Evolutionary conservation across 164 flowering plant species (phyloP).

Genomic region (Magnolia officinalis): DNA sequence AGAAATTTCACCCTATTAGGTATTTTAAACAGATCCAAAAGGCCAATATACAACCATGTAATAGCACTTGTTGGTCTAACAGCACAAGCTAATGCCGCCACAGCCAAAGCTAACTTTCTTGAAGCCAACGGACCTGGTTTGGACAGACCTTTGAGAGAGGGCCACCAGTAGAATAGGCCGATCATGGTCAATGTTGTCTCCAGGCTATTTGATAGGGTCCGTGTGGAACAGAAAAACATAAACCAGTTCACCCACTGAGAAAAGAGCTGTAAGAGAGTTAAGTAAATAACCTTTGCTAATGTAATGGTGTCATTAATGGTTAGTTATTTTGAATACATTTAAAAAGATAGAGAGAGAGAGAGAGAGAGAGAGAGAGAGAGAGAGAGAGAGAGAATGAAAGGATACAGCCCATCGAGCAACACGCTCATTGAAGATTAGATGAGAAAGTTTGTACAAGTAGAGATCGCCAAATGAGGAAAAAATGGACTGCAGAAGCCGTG

Average conservation of each 20-base stretch:
- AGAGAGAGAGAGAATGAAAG: slow-evolving; percentile 26
- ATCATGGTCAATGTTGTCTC: slow-evolving; percentile 82
- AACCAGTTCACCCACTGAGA: slow-evolving; percentile 86
- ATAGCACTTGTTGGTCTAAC: slow-evolving; percentile 94
- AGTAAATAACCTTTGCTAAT: slow-evolving; percentile 12
- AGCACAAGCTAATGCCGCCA: slow-evolving; percentile 88
- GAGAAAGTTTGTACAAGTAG: slow-evolving; percentile 67
- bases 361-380: too few relatives aligned
- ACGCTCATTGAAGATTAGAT: slow-evolving; percentile 46
- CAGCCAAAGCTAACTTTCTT: slow-evolving; percentile 65
- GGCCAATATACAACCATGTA: slow-evolving; percentile 82
- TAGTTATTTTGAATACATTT: not conserved
- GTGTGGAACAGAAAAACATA: slow-evolving; percentile 76
- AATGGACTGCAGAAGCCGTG: slow-evolving; percentile 78
- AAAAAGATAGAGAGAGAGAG: not conserved
- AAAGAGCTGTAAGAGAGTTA: slow-evolving; percentile 54
- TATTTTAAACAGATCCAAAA: slow-evolving; percentile 54
- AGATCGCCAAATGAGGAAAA: slow-evolving; percentile 86
- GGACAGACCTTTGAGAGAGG: slow-evolving; percentile 51
- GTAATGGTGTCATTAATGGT: not conserved
- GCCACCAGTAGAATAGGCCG: slow-evolving; percentile 88
- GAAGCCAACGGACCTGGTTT: slow-evolving; percentile 28
- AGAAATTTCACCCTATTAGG: slow-evolving; percentile 50
- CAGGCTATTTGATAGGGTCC: slow-evolving; percentile 85
- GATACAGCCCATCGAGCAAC: slow-evolving; percentile 90